Base-by-base conservation (phyloP, 2,329 filamentous ascomycete genomes). In the Cercospora sp. region DNA sequence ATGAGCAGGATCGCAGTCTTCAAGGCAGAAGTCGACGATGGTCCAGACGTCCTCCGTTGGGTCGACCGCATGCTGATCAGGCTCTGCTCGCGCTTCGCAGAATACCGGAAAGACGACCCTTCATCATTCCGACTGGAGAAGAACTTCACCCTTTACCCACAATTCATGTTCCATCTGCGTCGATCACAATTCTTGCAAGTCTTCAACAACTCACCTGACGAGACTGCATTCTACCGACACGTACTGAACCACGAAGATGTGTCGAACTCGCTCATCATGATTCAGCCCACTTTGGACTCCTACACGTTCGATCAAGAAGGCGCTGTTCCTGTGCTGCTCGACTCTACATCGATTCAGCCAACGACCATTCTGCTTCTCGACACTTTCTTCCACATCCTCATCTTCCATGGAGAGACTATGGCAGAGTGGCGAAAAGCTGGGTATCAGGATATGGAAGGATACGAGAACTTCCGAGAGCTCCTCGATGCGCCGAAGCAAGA, bases 1-100 rank as follows among this genome's bases (percentile, higher is more conserved):
- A 99, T 99, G 95, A 96, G 94, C n/a, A 88, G 95, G 72, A 99
- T 99, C 80, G 95, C 95, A 8, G 95, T 98, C 60, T 99, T 97
- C 86, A 99, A 98, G 83, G 94, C 95, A 1, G 95, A 99, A 79
- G 94, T 98, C 28, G 95, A 99, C 75, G 95, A 99, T 78, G 95
- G 95, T 0, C 95, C 95, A n/a, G 95, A 99, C 80, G 94, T 99
- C 28, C 86, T 99, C 65, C 89, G 95, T 78, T 99, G 95, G 95
- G 95, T 99, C 26, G 95, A 99, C 78, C 89, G 95, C 72, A 99
- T 99, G 95, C 88, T 99, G 68, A 99, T 99, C 79, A 87, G 95
- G 64, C 86, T 99, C 28, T 99, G 95, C 84, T 96, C 94, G 51
- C 89, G 94, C 73, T 99, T 99, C 78, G 95, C 95, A 30, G 95